Evolutionary conservation across 1,284 basidiomycete species (phyloP), one percentile per base, ranked within the genome.

Genomic region (Leccinum pallidistipes): DNA sequence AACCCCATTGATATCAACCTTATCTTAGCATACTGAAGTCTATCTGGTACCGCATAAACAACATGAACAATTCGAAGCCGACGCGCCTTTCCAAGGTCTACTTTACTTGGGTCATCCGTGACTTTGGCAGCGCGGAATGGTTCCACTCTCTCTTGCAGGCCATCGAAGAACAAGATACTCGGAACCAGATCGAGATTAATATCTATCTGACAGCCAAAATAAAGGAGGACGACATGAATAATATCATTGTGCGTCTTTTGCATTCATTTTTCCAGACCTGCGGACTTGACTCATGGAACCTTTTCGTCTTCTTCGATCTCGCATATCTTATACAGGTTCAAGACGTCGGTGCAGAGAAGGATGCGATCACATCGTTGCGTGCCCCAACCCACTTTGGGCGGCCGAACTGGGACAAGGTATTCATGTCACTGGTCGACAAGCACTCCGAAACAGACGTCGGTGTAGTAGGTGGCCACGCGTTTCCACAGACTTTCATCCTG

Each of bases 31-130:
- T 95, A 69, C 79, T 95, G 62, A 95, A 95, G 77, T 87, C 89
- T n/a, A 92, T 97, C 71, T 96, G 94, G 94, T 96, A 95, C 79
- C 87, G 91, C 55, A 90, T 94, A 87, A 95, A 94, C 78, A 88
- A 88, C 76, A 81, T 91, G 71, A 85, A 88, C 74, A 77, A 80
- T 67, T 83, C 83, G 32, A 88, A 86, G 74, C 84, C 86, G 3
- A 92, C 91, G 2, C 84, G 91, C 49, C 81, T 93, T 51, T 90
- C 88, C 54, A 92, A 92, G 78, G 89, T 92, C 56, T 93, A 93
- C 80, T 92, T 93, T 74, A 90, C 87, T 5, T 93, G 91, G 91
- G 92, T 94, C 68, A 94, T 95, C 72, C 88, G 91, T 68, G 92
- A 94, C 76, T 94, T 92, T 69, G 89, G 88, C 66, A 81, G 82